Conservation (phyloP, 495 filamentous ascomycete genomes). For the Rusavskia elegans region DNA sequence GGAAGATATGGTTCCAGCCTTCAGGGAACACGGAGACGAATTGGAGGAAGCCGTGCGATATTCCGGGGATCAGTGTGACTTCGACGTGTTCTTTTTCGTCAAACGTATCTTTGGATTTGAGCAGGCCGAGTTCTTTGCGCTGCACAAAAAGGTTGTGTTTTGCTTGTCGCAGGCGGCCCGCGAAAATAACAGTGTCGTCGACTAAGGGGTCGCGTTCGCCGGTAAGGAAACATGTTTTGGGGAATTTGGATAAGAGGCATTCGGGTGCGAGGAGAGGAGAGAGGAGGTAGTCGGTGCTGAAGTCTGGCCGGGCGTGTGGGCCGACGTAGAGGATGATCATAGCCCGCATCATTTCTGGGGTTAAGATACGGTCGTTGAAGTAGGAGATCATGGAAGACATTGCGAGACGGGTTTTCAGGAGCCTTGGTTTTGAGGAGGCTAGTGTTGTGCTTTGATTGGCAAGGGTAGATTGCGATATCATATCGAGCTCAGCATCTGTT, state of each 20-base stretch:
- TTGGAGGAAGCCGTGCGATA: constrained; percentile 85
- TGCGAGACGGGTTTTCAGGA: constrained; percentile 73
- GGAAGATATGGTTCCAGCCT: constrained; percentile 64
- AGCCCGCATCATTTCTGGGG: constrained; percentile 95
- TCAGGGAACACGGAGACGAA: constrained; percentile 77
- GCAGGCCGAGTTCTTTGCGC: constrained; percentile 45
- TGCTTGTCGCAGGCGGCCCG: constrained; percentile 67
- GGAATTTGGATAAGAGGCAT: constrained; percentile 61
- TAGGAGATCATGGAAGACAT: constrained; percentile 96
- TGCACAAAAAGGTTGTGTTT: constrained; percentile 53
- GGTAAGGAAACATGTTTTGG: constrained; percentile 83
- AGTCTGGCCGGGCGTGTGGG: constrained; percentile 81
- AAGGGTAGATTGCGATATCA: constrained; percentile 5
- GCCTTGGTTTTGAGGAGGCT: constrained; percentile 39
- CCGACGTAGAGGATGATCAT: constrained; percentile 99
- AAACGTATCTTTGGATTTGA: constrained; percentile 36
- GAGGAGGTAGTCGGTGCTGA: constrained; percentile 76
- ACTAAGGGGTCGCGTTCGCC: constrained; percentile 92
- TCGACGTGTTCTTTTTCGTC: constrained; percentile 66
- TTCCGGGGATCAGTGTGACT: constrained; percentile 68
- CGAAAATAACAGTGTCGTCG: constrained; percentile 93
- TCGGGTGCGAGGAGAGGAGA: constrained; percentile 84
- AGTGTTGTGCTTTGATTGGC: constrained; percentile 20
- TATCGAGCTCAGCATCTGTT: constrained; percentile 13
- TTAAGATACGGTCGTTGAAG: constrained; percentile 87